Evolutionary conservation across 2,329 filamentous ascomycete species (phyloP).

Genomic region (Aspergillus sp.): DNA sequence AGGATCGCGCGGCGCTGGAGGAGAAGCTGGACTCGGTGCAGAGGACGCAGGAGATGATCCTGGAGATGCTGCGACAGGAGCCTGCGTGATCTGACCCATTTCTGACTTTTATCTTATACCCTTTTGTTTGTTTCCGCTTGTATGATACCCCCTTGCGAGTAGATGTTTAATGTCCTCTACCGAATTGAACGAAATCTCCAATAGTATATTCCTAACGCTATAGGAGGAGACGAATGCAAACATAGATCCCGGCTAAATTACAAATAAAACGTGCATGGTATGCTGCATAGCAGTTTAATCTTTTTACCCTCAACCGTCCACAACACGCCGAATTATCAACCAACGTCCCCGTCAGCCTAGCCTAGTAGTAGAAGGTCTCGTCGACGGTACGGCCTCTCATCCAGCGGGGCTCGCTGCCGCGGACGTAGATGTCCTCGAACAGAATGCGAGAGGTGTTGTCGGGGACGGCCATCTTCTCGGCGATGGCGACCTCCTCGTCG

Average conservation of each 20-base stretch:
- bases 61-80: conserved; percentile 40
- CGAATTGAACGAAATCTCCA: conserved; percentile 10
- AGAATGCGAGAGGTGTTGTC: conserved; percentile 78
- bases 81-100: conserved; percentile 23
- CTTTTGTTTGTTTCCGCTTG: conserved; percentile 7
- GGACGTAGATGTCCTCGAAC: conserved; percentile 95
- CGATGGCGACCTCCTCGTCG: conserved; percentile 83
- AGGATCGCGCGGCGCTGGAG: conserved; percentile 31
- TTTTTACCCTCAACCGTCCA: neutral
- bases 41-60: conserved; percentile 41
- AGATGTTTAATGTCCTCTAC: neutral
- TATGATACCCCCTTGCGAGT: conserved; percentile 21
- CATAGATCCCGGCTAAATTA: conserved; percentile 38
- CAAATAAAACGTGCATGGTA: conserved; percentile 32
- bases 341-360: conserved; percentile 4
- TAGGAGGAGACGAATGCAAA: conserved; percentile 27
- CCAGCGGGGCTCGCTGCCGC: conserved; percentile 81
- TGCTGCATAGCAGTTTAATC: conserved; percentile 11
- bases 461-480: conserved; percentile 82
- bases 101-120: conserved; percentile 3
- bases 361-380: conserved; percentile 82
- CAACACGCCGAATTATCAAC: neutral
- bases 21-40: conserved; percentile 39
- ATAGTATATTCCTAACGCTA: conserved; percentile 27
- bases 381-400: conserved; percentile 84